Evolutionary conservation across 352 stramenopile species (phyloP).

Genomic region (Phytophthora pini): DNA sequence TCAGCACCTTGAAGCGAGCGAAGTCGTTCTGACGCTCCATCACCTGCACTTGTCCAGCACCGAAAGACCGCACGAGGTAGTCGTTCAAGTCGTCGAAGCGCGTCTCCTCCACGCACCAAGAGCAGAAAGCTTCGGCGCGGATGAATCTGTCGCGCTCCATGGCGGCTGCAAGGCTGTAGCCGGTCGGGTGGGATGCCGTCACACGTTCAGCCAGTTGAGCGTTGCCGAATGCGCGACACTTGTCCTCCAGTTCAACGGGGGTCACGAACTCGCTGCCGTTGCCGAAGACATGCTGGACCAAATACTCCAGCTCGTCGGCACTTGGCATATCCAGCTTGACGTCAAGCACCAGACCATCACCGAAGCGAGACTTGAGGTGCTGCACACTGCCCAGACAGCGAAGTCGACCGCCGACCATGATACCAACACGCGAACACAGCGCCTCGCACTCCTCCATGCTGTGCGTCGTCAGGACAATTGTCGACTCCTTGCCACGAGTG

Average conservation of each 20-base stretch:
- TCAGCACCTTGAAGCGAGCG: conserved; percentile 59
- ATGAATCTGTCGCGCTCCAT: conserved; percentile 52
- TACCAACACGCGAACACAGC: conserved; percentile 86
- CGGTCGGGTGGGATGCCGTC: conserved; percentile 50
- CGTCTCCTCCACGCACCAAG: conserved; percentile 67
- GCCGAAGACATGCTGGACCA: conserved; percentile 25
- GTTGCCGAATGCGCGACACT: conserved; percentile 53
- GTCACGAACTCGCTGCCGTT: conserved; percentile 35
- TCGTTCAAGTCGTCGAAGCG: conserved; percentile 40
- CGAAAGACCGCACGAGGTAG: conserved; percentile 41
- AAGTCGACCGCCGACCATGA: conserved; percentile 83
- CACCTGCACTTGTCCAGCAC: conserved; percentile 16
- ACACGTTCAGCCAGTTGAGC: conserved; percentile 41
- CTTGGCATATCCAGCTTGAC: conserved; percentile 42
- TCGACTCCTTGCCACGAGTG: conserved; percentile 59
- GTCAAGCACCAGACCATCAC: conserved; percentile 40
- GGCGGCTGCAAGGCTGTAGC: conserved; percentile 56
- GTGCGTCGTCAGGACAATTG: conserved; percentile 87
- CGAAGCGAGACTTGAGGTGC: conserved; percentile 96
- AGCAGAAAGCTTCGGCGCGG: conserved; percentile 44
- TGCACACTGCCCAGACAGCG: conserved; percentile 79
- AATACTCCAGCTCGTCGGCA: conserved; percentile 33
- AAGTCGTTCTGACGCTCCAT: conserved; percentile 68
- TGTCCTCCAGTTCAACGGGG: conserved; percentile 24
- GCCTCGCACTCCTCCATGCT: conserved; percentile 84